Evolutionary conservation across 768 basidiomycete genomes (phyloP), one percentile per base, ranked within the genome.

Genomic region (Chalciporus piperatus): DNA sequence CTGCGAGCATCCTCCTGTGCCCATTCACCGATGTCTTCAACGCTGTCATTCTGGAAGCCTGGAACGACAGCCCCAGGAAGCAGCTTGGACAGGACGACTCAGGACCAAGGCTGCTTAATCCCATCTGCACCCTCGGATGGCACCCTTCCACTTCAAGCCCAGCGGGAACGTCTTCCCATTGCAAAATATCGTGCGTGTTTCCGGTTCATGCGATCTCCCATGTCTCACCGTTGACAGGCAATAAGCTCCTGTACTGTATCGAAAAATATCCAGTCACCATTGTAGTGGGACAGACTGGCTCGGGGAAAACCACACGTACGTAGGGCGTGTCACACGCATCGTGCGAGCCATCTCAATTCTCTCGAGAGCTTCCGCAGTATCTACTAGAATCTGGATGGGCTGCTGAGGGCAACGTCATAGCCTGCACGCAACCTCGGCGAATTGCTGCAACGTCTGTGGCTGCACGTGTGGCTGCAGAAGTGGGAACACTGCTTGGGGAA

Each of bases 371-470:
- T 41, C 96, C 97, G 2, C 97, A 98, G 70, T 99, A 91, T 70
- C 80, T 98, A 14, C 76, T 87, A 51, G 93, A 98, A 74, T 83
- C 89, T 6, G 93, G 92, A n/a, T 96, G 94, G 94, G 87, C 92
- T 12, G 68, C 78, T 2, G 78, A 88, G 43, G 90, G 90, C 4
- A 85, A 82, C 60, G 78, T 93, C 7, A 89, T 97, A 61, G 94
- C 87, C 5, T 98, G 94, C 68, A 97, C 93, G 2, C 93, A 96
- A 67, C 92, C 93, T 12, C 77, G 93, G 48, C 79, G 97, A 50
- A 92, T 99, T 8, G 94, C 96, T 16, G 97, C 96, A 12, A 98
- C 94, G 2, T 92, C 91, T 14, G 94, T 99, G 11, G 96, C 97
- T 7, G 76, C 76, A 35, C 82, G 97, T 39, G 95, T 98, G 2